Percentiles rank a stretch among this genome's conserved stretches.
Conservation (phyloP, 305 asterid species). For the Fraxinus albicans region DNA sequence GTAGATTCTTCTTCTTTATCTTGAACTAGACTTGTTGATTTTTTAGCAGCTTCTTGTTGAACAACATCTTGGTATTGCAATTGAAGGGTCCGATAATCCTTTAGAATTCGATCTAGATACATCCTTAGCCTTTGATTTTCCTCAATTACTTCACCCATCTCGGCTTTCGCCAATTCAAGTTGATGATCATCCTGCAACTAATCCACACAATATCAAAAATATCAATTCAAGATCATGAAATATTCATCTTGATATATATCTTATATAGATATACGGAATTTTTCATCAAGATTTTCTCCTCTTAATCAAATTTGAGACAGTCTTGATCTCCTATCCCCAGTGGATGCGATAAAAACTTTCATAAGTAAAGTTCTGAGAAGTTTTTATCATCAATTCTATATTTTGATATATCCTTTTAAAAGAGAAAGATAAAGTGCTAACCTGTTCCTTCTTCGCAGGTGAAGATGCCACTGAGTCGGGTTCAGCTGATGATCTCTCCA, state of each 20-base stretch:
- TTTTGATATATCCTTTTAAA: slow-evolving; percentile 24
- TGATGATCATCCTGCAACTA: slow-evolving; percentile 45
- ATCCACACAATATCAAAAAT: background rate
- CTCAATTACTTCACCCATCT: slow-evolving; percentile 71
- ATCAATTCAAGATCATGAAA: background rate
- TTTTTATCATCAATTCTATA: no score
- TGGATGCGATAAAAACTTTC: no score
- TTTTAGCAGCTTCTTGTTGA: slow-evolving; percentile 36
- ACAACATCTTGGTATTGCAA: slow-evolving; percentile 53
- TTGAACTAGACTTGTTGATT: slow-evolving; percentile 22
- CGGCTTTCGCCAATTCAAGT: slow-evolving; percentile 62
- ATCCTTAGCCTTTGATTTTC: slow-evolving; percentile 71
- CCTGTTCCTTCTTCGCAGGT: slow-evolving; percentile 41
- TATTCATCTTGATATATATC: background rate
- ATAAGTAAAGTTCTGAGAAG: no score
- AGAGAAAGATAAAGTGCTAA: slow-evolving; percentile 14
- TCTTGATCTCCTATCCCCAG: no score
- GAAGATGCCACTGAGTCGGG: slow-evolving; percentile 42
- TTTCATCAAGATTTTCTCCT: background rate
- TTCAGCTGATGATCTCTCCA: slow-evolving; percentile 49
- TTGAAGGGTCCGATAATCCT: slow-evolving; percentile 71
- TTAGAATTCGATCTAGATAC: slow-evolving; percentile 55
- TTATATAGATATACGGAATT: background rate
- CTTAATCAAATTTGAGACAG: background rate
- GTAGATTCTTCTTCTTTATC: slow-evolving; percentile 25